phyloP scores from a whole-genome alignment of 306 rosid genomes.

The Prunus mongolica region DNA sequence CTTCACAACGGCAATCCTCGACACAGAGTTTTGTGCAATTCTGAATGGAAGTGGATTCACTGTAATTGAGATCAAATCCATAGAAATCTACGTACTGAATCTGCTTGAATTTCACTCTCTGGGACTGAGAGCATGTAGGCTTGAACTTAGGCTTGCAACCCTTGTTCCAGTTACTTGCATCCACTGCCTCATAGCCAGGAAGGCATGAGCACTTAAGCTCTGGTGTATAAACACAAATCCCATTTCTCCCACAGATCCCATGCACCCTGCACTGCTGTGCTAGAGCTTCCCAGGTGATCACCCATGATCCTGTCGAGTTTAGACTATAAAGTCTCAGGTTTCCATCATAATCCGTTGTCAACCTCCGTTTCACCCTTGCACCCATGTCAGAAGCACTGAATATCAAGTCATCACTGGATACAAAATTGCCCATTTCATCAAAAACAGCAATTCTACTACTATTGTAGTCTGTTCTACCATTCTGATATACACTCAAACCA shows the following conservation, averaged over 20 bases:
- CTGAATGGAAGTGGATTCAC: background rate
- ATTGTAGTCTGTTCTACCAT: background rate
- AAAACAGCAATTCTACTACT: slow-evolving; percentile 27
- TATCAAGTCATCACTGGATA: slow-evolving; percentile 30
- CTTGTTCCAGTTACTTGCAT: background rate
- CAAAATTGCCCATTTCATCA: slow-evolving; percentile 31
- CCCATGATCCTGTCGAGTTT: slow-evolving; percentile 21
- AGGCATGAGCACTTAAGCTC: slow-evolving; percentile 16
- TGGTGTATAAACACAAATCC: background rate
- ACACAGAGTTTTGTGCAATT: slow-evolving; percentile 27
- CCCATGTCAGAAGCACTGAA: slow-evolving; percentile 25
- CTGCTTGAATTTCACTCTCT: slow-evolving; percentile 14
- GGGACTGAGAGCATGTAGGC: background rate
- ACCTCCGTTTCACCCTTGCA: slow-evolving; percentile 12
- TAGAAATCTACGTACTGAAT: slow-evolving; percentile 32
- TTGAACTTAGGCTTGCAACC: slow-evolving; percentile 38
- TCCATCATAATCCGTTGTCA: slow-evolving; percentile 35
- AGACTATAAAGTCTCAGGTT: slow-evolving; percentile 37
- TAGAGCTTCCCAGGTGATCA: slow-evolving; percentile 43
- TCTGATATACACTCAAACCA: background rate
- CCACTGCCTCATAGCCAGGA: slow-evolving; percentile 10
- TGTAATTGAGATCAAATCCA: slow-evolving; percentile 29
- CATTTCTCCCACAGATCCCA: slow-evolving; percentile 33
- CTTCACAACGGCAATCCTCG: slow-evolving; percentile 34
- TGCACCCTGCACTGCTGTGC: slow-evolving; percentile 33